Evolutionary conservation across 2,329 filamentous ascomycete genomes (phyloP), one percentile per base, ranked within the genome.

Genomic region (Mollisia scopiformis): DNA sequence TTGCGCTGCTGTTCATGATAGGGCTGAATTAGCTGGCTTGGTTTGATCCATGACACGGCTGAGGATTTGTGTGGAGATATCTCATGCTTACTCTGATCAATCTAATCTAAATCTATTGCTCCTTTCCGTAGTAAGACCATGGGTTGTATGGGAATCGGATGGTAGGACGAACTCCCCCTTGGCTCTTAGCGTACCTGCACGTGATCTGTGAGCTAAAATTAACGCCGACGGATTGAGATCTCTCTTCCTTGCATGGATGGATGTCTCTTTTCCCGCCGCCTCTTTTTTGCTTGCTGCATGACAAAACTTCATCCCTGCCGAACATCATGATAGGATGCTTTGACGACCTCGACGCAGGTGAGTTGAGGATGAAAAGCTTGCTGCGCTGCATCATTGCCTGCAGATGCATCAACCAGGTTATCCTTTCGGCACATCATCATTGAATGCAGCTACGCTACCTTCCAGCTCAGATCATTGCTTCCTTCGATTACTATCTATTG

Each of bases 31-130:
- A n/a, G n/a, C n/a, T n/a, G n/a, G n/a, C n/a, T n/a, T n/a, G n/a
- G n/a, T n/a, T 23, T 47, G 28, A 27, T 47, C 28, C 14, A 47
- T 47, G 43, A 33, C 49, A 54, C 58, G 37, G 53, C 46, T 57
- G 19, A 27, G 47, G 28, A 52, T 47, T 46, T 16, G 14, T 49
- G 47, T 27, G 35, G 35, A 19, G 47, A 57, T 56, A 57, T 35
- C 28, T 23, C 49, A 57, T 31, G 49, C 27, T 52, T 23, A 46
- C 6, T 55, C 23, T 51, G 23, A n/a, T 35, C n/a, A 49, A 25
- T 25, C 35, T 41, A 30, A 56, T 37, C 43, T 50, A 39, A 57
- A 28, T 50, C 30, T 57, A 27, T 39, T 50, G 23, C 25, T 57
- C 43, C 55, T 57, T 33, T 16, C 10, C 23, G 27, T 52, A 14